Evolutionary conservation across 2,329 filamentous ascomycete genomes (phyloP).

Genomic region (Pseudogymnoascus sp.): DNA sequence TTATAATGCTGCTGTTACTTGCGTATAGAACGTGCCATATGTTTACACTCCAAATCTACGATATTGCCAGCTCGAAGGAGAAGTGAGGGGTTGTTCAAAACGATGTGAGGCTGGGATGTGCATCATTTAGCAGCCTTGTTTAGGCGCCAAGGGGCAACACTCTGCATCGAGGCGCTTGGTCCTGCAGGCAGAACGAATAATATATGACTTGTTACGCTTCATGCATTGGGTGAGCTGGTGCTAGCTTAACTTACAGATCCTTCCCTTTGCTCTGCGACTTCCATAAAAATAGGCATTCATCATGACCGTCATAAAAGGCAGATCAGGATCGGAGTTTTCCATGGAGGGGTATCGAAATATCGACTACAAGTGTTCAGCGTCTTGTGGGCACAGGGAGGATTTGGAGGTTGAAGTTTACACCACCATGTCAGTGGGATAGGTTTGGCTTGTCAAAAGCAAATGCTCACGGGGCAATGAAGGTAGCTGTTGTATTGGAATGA

Average conservation of each 20-base stretch:
- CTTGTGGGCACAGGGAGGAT: neutral
- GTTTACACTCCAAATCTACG: neutral
- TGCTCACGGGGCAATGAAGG: neutral
- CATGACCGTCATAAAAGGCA: neutral
- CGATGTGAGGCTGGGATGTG: neutral
- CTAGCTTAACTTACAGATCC: too few relatives aligned
- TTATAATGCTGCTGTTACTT: neutral
- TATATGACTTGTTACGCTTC: too few relatives aligned
- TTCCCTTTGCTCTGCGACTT: too few relatives aligned
- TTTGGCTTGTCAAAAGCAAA: neutral
- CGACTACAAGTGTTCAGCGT: neutral
- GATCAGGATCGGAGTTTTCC: neutral
- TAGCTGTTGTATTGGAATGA: neutral
- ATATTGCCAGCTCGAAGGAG: neutral
- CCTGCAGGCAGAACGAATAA: neutral
- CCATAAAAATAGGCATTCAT: too few relatives aligned
- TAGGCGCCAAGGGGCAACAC: neutral
- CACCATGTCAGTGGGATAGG: neutral
- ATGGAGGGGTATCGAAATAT: neutral
- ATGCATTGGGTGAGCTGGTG: too few relatives aligned
- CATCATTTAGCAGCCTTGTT: neutral
- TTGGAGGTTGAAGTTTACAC: neutral
- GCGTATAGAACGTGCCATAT: neutral
- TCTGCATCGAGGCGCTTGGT: neutral
- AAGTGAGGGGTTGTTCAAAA: neutral